These are phyloP conservation scores for Candida takata DNA, from an alignment of 805 yeast genomes.

Conservation along the genomic window DNA sequence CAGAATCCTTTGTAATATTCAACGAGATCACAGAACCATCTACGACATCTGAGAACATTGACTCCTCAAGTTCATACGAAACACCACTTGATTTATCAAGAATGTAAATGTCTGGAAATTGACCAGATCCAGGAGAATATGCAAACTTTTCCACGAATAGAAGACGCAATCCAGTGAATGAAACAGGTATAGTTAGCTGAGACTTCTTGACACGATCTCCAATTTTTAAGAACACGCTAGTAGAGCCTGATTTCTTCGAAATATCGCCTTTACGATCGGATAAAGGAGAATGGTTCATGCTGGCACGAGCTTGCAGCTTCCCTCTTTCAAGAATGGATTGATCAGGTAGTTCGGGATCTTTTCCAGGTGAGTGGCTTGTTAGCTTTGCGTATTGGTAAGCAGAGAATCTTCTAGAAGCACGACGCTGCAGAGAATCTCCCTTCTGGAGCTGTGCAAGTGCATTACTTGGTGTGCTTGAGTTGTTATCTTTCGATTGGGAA, in stretches of 20 bases:
- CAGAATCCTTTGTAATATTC: constrained; percentile 36
- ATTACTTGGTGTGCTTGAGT: constrained; percentile 27
- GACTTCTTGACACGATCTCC: constrained; percentile 52
- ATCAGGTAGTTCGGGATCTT: constrained; percentile 24
- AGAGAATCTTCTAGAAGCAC: constrained; percentile 90
- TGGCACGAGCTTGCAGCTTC: constrained; percentile 11
- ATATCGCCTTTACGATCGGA: neutral
- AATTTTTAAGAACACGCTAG: constrained; percentile 40
- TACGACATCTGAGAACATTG: constrained; percentile 46
- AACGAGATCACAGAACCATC: constrained; percentile 56
- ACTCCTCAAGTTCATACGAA: constrained; percentile 77
- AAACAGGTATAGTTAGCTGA: constrained; percentile 22
- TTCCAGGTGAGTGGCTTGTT: constrained; percentile 36
- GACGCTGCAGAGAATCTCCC: constrained; percentile 75
- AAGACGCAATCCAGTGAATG: constrained; percentile 45
- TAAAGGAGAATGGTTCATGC: neutral
- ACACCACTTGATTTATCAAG: constrained; percentile 53
- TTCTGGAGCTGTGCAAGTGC: constrained; percentile 75
- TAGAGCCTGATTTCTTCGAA: neutral
- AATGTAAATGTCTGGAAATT: constrained; percentile 75
- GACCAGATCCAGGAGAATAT: constrained; percentile 62
- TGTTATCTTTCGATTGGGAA: neutral
- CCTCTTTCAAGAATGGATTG: constrained; percentile 15
- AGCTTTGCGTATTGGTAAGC: constrained; percentile 87
- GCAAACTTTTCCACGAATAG: constrained; percentile 84